Conservation (phyloP, 2,329 filamentous ascomycete genomes). For the Phyllosticta citriasiana region DNA sequence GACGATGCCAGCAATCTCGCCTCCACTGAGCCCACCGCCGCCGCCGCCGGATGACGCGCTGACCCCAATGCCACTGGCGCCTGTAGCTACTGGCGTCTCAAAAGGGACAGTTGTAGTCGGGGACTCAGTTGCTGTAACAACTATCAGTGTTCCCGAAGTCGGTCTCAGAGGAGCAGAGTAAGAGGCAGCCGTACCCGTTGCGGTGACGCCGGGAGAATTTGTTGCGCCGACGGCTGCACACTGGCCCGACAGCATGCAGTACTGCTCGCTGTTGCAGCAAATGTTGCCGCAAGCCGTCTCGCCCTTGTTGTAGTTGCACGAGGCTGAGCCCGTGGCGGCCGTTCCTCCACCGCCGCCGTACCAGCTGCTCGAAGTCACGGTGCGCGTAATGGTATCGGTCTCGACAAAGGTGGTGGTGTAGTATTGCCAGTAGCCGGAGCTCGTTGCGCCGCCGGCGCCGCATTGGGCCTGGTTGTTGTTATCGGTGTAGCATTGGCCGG, state of each 20-base stretch:
- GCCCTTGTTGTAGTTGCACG: conserved; percentile 36
- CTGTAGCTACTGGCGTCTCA: conserved; percentile 43
- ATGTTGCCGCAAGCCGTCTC: conserved; percentile 56
- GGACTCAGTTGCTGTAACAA: conserved; percentile 34
- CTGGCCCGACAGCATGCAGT: conserved; percentile 49
- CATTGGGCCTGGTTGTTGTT: conserved; percentile 27
- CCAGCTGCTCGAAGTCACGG: conserved; percentile 43
- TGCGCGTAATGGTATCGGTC: conserved; percentile 46
- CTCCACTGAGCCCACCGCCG: conserved; percentile 47
- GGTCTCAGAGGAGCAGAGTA: conserved; percentile 34
- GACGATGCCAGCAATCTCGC: conserved; percentile 73
- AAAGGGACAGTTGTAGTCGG: conserved; percentile 41
- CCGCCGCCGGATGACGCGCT: conserved; percentile 17
- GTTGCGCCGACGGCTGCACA: conserved; percentile 48
- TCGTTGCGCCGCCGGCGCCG: conserved; percentile 16
- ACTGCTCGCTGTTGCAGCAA: conserved; percentile 62
- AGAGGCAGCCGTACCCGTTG: conserved; percentile 31
- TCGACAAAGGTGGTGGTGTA: conserved; percentile 49
- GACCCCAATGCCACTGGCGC: conserved; percentile 32
- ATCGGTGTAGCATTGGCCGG: conserved; percentile 23
- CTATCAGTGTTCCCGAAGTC: conserved; percentile 45
- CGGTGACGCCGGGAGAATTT: conserved; percentile 31
- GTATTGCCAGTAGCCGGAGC: conserved; percentile 42
- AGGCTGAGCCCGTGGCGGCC: conserved; percentile 13
- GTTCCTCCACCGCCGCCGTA: conserved; percentile 15